Evolutionary conservation across 257 asterid genomes (phyloP).

Genomic region (Phtheirospermum japonicum): DNA sequence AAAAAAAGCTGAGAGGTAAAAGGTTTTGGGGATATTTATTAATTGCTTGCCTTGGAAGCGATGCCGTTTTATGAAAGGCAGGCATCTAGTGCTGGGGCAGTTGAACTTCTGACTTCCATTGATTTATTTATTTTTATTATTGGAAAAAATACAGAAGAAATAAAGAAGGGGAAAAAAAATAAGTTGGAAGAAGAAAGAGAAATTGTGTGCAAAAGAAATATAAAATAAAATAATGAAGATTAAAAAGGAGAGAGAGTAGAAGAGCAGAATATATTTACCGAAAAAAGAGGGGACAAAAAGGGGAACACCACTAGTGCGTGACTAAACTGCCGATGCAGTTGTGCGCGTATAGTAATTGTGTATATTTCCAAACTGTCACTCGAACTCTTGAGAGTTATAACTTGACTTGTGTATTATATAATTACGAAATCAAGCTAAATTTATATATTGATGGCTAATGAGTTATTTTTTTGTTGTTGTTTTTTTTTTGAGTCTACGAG

Average conservation of each 20-base stretch:
- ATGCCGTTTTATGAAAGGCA: slow-evolving; percentile 49
- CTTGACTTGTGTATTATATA: too few species aligned
- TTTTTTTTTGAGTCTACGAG: too few species aligned
- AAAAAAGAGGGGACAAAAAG: slow-evolving; percentile 30
- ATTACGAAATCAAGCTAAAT: too few species aligned
- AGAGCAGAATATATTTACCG: slow-evolving; percentile 20
- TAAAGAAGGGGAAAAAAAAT: neutral
- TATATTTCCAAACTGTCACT: too few species aligned
- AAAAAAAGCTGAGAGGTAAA: neutral
- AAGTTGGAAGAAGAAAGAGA: neutral
- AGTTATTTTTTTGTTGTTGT: too few species aligned
- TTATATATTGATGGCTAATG: too few species aligned
- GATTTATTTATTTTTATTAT: slow-evolving; percentile 18
- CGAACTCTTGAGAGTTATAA: too few species aligned
- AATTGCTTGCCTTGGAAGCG: slow-evolving; percentile 70
- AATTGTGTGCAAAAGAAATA: neutral
- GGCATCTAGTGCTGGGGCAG: slow-evolving; percentile 39
- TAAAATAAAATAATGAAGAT: neutral
- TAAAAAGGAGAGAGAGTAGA: neutral
- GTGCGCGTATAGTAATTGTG: too few species aligned
- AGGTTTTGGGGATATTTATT: slow-evolving; percentile 14
- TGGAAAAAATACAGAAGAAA: neutral
- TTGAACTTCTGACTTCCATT: slow-evolving; percentile 33
- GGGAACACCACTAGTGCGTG: slow-evolving; percentile 37
- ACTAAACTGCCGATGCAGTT: slow-evolving; percentile 25